Evolutionary conservation across 257 asterid species (phyloP).

Genomic region (Schizonepeta tenuifolia): DNA sequence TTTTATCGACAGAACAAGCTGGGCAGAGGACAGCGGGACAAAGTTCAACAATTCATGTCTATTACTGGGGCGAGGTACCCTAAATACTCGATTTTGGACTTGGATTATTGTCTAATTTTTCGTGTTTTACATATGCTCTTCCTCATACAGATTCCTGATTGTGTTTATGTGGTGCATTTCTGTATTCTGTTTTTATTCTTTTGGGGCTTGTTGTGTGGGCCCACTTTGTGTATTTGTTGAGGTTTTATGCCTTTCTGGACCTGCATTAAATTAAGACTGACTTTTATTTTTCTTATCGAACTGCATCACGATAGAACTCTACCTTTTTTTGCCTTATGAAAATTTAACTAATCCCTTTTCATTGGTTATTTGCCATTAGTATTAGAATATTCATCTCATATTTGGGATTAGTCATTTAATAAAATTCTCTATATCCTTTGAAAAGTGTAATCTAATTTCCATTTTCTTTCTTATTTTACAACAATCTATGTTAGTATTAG

Average conservation of each 20-base stretch:
- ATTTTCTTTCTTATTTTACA: neutral
- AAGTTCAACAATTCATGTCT: slow-evolving; percentile 89
- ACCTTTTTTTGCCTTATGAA: neutral
- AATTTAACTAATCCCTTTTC: neutral
- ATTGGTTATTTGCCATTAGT: neutral
- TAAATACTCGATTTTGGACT: neutral
- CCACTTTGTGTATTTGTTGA: neutral
- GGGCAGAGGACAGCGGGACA: slow-evolving; percentile 95
- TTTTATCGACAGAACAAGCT: slow-evolving; percentile 72
- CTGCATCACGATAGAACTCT: slow-evolving; percentile 6
- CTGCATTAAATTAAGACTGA: neutral
- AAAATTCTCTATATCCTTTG: neutral
- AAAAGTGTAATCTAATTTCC: neutral
- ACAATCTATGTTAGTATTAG: neutral
- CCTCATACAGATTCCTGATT: neutral
- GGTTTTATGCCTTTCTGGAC: neutral
- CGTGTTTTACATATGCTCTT: slow-evolving; percentile 1
- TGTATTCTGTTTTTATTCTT: neutral
- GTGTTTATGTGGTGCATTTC: slow-evolving; percentile 7
- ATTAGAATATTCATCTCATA: neutral
- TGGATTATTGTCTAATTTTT: neutral
- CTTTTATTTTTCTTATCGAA: neutral
- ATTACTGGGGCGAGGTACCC: slow-evolving; percentile 90
- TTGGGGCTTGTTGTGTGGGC: slow-evolving; percentile 14
- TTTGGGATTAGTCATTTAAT: neutral